Percentiles rank a stretch among this genome's conserved stretches.
Conservation (phyloP, 2,329 filamentous ascomycete genomes). For the Rutstroemia sp. region DNA sequence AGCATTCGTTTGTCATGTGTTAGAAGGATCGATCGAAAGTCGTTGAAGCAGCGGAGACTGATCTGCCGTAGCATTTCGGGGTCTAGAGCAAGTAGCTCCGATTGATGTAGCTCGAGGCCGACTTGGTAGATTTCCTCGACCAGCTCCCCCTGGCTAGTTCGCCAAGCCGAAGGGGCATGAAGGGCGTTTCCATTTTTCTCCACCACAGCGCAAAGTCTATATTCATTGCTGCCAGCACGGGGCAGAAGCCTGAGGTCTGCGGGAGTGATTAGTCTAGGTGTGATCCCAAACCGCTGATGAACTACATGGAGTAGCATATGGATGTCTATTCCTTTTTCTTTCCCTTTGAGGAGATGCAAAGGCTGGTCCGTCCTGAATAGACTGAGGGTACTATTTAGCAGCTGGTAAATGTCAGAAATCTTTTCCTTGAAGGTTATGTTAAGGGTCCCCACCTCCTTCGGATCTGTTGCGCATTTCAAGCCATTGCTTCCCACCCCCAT, state of each 20-base stretch:
- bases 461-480: not conserved
- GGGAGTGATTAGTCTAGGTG: not conserved
- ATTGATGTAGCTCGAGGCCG: slow-evolving; percentile 27
- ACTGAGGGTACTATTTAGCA: not conserved
- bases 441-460: not conserved
- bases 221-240: not conserved
- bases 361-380: not conserved
- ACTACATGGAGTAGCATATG: not conserved
- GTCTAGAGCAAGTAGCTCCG: slow-evolving; percentile 22
- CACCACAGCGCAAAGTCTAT: not conserved
- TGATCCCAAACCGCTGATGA: not conserved
- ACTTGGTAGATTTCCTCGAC: slow-evolving; percentile 22
- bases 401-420: not conserved
- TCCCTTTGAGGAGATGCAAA: not conserved
- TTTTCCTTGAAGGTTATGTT: not conserved
- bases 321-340: not conserved
- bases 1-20: slow-evolving; percentile 31
- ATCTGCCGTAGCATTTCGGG: slow-evolving; percentile 24
- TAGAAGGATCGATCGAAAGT: slow-evolving; percentile 28
- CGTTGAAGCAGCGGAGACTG: slow-evolving; percentile 27
- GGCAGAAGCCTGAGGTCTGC: not conserved
- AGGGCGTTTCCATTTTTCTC: not conserved
- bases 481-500: not conserved
- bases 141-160: not conserved
- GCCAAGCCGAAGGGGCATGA: not conserved